These are phyloP conservation scores for Penicillium psychrofluorescens DNA, from an alignment of 495 filamentous ascomycete genomes.

Conservation along the genomic window DNA sequence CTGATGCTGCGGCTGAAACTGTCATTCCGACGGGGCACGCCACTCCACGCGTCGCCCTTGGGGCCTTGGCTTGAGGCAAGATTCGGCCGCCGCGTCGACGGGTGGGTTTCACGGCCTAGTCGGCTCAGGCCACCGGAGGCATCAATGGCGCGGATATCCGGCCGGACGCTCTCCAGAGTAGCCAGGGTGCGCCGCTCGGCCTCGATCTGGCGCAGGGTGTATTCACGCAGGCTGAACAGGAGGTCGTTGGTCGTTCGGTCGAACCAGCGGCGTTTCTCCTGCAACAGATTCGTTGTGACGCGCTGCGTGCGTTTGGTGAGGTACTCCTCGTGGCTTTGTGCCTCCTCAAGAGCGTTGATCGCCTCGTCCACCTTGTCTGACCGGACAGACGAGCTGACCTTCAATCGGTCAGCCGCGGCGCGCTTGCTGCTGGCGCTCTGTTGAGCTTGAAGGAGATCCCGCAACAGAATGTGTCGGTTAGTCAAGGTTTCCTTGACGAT, in stretches of 20 bases:
- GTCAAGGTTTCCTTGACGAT: slow-evolving; percentile 99
- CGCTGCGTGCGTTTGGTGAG: slow-evolving; percentile 76
- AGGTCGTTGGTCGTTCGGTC: slow-evolving; percentile 76
- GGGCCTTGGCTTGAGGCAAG: slow-evolving; percentile 83
- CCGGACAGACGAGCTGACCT: slow-evolving; percentile 71
- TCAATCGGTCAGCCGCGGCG: slow-evolving; percentile 80
- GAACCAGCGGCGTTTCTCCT: slow-evolving; percentile 89
- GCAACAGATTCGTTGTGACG: slow-evolving; percentile 81
- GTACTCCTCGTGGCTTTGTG: slow-evolving; percentile 66
- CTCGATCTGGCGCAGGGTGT: slow-evolving; percentile 90
- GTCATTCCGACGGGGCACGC: slow-evolving; percentile 75
- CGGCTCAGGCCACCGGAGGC: slow-evolving; percentile 80
- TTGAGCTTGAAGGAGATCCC: slow-evolving; percentile 84
- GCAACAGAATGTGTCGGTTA: slow-evolving; percentile 96
- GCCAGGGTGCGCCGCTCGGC: slow-evolving; percentile 88
- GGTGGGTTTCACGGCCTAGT: slow-evolving; percentile 82
- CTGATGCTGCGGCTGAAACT: slow-evolving; percentile 62
- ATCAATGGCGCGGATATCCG: slow-evolving; percentile 91
- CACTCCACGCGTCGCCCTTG: slow-evolving; percentile 95
- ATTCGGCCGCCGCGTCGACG: slow-evolving; percentile 64
- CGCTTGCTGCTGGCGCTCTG: slow-evolving; percentile 70
- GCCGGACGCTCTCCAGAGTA: slow-evolving; percentile 82
- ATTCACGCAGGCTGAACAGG: slow-evolving; percentile 75
- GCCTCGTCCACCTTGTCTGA: slow-evolving; percentile 96
- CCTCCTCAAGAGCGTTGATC: slow-evolving; percentile 80